These are phyloP conservation scores for Acanthamoeba sp. DNA, from an alignment of 208 protist species.

Conservation along the genomic window DNA sequence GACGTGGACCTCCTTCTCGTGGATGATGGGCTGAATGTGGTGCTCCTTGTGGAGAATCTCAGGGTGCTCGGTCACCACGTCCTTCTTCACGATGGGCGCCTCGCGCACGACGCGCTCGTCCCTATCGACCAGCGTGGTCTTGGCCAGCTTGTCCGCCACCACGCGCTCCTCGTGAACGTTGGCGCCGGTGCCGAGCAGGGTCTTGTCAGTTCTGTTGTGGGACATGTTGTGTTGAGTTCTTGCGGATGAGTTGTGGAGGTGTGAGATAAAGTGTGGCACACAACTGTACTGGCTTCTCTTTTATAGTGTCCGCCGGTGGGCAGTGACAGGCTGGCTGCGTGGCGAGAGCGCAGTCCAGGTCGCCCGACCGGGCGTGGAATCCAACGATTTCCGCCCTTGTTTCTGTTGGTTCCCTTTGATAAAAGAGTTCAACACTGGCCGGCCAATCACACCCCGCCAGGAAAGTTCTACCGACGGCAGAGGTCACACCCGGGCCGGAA, in stretches of 20 bases:
- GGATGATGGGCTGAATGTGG: constrained; percentile 30
- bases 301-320: not conserved
- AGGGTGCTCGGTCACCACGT: not conserved
- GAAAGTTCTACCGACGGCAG: too few species aligned
- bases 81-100: not conserved
- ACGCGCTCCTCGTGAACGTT: not conserved
- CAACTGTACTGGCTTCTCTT: not conserved
- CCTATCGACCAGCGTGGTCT: not conserved
- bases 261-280: not conserved
- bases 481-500: too few species aligned
- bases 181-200: not conserved
- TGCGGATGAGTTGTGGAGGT: not conserved
- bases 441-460: too few species aligned
- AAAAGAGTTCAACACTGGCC: too few species aligned
- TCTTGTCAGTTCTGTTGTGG: constrained; percentile 17
- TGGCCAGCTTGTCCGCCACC: not conserved
- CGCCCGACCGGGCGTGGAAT: not conserved
- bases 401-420: not conserved
- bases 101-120: not conserved
- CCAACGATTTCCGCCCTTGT: not conserved
- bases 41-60: constrained; percentile 16
- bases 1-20: constrained; percentile 4
- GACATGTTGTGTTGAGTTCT: not conserved
- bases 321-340: not conserved
- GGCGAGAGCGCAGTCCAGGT: too few species aligned